Evolutionary conservation across 306 rosid genomes (phyloP).

Genomic region (Malus asiatica): DNA sequence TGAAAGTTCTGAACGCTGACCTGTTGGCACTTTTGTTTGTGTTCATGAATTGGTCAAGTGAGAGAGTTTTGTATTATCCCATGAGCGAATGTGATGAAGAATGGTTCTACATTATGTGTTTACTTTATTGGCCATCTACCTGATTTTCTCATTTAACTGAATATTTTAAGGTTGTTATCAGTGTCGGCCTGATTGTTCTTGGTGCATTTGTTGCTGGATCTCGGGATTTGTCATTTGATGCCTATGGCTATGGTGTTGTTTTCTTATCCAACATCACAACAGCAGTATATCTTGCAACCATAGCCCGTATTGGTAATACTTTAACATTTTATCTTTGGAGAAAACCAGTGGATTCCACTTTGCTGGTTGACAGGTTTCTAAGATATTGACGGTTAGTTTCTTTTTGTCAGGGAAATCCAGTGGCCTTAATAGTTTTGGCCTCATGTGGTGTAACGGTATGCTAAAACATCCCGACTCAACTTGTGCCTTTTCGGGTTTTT

Average conservation of each 20-base stretch:
- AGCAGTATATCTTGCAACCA: conserved; percentile 92
- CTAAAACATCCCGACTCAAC: conserved; percentile 13
- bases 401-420: conserved; percentile 77
- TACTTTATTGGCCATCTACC: conserved; percentile 33
- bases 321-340: conserved; percentile 13
- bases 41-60: not conserved
- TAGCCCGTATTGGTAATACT: conserved; percentile 74
- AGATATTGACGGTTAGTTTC: conserved; percentile 5
- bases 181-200: conserved; percentile 85
- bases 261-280: conserved; percentile 81
- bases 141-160: conserved; percentile 67
- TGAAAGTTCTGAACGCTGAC: not conserved
- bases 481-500: conserved; percentile 4
- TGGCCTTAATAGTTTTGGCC: conserved; percentile 97
- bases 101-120: not conserved
- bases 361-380: conserved; percentile 18
- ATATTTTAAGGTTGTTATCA: conserved; percentile 72
- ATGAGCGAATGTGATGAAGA: not conserved
- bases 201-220: conserved; percentile 96
- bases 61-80: not conserved
- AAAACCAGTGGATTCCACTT: conserved; percentile 9
- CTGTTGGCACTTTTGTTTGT: not conserved
- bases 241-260: conserved; percentile 78
- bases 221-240: conserved; percentile 84
- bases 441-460: conserved; percentile 99